Conservation (phyloP, 2,329 filamentous ascomycete species). For the Calonectria pseudoturangicola region DNA sequence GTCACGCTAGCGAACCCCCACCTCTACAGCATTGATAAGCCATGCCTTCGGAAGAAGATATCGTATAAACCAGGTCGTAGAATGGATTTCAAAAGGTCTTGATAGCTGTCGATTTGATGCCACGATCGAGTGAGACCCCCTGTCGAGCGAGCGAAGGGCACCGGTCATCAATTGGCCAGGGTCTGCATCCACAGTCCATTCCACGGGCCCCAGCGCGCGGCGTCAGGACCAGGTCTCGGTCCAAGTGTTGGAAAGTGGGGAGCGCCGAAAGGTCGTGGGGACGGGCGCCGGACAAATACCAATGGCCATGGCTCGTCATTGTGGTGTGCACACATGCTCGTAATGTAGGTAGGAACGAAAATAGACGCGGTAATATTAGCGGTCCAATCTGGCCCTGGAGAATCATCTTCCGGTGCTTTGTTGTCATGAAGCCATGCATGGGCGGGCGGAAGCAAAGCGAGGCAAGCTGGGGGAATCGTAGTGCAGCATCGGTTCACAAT, state of each 20-base stretch:
- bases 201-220: conserved; percentile 33
- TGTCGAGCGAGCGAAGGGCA: neutral
- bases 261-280: conserved; percentile 34
- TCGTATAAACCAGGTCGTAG: neutral
- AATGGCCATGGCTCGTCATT: conserved; percentile 3
- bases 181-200: conserved; percentile 30
- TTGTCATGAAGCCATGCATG: conserved; percentile 31
- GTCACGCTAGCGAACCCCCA: neutral
- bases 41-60: neutral
- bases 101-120: conserved; percentile 1
- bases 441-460: conserved; percentile 24
- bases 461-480: conserved; percentile 8
- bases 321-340: neutral
- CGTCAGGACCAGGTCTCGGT: conserved; percentile 43
- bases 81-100: neutral
- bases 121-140: neutral
- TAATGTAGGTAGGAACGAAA: conserved; percentile 16
- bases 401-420: neutral
- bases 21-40: neutral
- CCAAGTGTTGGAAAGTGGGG: conserved; percentile 46
- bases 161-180: conserved; percentile 29
- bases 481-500: conserved; percentile 19
- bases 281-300: conserved; percentile 20
- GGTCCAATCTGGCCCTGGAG: neutral
- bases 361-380: conserved; percentile 7